phyloP scores from a whole-genome alignment of 2,329 filamentous ascomycete species.

The Zasmidium cellare region DNA sequence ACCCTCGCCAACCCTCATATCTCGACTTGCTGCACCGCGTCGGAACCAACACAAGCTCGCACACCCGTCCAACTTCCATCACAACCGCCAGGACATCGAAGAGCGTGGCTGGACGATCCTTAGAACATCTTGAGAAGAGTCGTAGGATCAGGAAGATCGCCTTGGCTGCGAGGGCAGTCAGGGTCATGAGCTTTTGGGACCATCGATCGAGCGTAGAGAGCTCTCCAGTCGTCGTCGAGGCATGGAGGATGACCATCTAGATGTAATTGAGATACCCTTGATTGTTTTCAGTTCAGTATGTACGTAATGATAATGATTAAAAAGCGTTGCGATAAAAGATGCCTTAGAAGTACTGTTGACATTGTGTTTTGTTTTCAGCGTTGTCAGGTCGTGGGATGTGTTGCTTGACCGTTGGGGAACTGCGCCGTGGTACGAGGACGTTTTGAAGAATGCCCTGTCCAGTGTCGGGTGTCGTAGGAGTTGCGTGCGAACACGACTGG shows the following conservation, averaged over 20 bases:
- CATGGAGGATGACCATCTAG: not conserved
- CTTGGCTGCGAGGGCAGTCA: not conserved
- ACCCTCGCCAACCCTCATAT: not conserved
- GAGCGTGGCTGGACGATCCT: not conserved
- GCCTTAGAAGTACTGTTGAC: not conserved
- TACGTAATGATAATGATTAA: not conserved
- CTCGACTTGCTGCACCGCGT: not conserved
- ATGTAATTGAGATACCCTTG: not conserved
- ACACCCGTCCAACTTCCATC: not conserved
- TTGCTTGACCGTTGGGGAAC: not conserved
- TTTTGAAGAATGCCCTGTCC: too few species aligned
- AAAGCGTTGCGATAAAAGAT: too few species aligned
- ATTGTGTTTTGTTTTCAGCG: not conserved
- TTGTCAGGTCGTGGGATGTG: not conserved
- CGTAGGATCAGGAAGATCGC: not conserved
- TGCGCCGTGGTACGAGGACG: not conserved
- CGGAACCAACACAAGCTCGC: not conserved
- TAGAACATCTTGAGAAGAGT: not conserved
- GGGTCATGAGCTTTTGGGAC: not conserved
- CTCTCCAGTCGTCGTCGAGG: not conserved
- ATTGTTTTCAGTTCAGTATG: not conserved
- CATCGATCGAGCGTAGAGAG: not conserved
- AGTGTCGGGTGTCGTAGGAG: too few species aligned
- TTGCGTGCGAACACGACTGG: too few species aligned
- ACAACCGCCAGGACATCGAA: not conserved